Percentiles rank a stretch among this genome's conserved stretches.
phyloP scores from a whole-genome alignment of 2,329 filamentous ascomycete species.

The Penicillium sp. region DNA sequence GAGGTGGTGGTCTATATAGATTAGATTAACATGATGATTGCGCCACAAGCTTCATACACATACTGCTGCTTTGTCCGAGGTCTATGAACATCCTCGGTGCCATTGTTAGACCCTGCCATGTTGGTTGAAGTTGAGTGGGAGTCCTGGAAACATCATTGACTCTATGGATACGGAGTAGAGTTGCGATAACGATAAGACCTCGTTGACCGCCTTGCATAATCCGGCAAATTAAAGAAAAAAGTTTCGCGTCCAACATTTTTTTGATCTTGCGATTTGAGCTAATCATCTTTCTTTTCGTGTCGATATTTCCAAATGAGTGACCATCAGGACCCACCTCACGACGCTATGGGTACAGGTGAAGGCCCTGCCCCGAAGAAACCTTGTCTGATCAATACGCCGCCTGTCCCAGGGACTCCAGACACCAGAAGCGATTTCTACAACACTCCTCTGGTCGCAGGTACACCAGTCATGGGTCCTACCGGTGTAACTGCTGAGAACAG shows the following conservation, averaged over 20 bases:
- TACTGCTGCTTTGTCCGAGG: slow-evolving; percentile 31
- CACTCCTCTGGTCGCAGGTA: slow-evolving; percentile 34
- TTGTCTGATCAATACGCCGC: slow-evolving; percentile 29
- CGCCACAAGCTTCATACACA: not conserved
- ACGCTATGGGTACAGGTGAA: slow-evolving; percentile 19
- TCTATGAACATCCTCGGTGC: slow-evolving; percentile 14
- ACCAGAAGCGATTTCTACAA: slow-evolving; percentile 45
- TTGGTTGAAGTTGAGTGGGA: slow-evolving; percentile 13
- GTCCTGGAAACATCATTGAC: not conserved
- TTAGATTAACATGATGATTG: slow-evolving; percentile 19
- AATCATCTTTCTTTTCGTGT: not conserved
- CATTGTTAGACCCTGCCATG: slow-evolving; percentile 17
- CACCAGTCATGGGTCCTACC: slow-evolving; percentile 22
- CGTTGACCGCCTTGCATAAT: slow-evolving; percentile 28
- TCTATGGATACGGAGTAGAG: not conserved
- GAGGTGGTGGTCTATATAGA: slow-evolving; percentile 28
- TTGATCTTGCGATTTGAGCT: slow-evolving; percentile 3
- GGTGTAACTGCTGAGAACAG: slow-evolving; percentile 3
- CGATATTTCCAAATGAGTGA: slow-evolving; percentile 28
- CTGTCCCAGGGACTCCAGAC: slow-evolving; percentile 33
- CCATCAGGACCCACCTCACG: slow-evolving; percentile 13
- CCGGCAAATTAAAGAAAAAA: slow-evolving; percentile 26
- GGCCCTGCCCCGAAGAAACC: slow-evolving; percentile 28
- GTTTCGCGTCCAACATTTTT: slow-evolving; percentile 18
- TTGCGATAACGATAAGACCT: slow-evolving; percentile 31